Evolutionary conservation across 495 filamentous ascomycete species (phyloP).

Genomic region (Penicillium antarcticum): DNA sequence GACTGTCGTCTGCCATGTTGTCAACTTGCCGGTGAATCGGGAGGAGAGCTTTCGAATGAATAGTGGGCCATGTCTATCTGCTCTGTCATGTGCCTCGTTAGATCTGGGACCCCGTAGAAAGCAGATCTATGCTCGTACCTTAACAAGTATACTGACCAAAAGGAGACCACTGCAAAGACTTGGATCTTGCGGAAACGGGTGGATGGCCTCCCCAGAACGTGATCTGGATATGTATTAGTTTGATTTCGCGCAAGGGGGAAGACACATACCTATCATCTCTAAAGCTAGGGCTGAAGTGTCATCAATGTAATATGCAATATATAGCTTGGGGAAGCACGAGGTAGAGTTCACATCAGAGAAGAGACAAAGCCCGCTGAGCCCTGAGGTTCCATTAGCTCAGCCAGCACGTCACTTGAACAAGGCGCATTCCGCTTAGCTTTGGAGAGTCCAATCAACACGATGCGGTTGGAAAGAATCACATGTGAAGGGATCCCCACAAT

Average conservation of each 20-base stretch:
- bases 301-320: neutral
- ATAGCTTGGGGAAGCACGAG: neutral
- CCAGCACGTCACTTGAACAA: no score
- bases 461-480: slow-evolving; percentile 14
- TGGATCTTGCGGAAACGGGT: slow-evolving; percentile 89
- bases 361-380: neutral
- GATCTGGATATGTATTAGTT: slow-evolving; percentile 51
- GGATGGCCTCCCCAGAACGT: slow-evolving; percentile 88
- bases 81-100: slow-evolving; percentile 43
- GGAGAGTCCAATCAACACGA: neutral
- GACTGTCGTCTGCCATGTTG: slow-evolving; percentile 85
- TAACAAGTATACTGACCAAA: slow-evolving; percentile 84
- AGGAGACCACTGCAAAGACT: slow-evolving; percentile 82
- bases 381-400: no score
- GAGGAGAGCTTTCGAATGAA: slow-evolving; percentile 68
- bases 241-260: neutral
- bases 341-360: neutral
- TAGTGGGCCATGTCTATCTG: slow-evolving; percentile 84
- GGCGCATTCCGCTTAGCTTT: neutral
- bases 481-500: slow-evolving; percentile 32
- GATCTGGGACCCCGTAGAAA: neutral
- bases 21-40: slow-evolving; percentile 64
- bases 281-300: neutral
- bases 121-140: slow-evolving; percentile 44
- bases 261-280: slow-evolving; percentile 34